Evolutionary conservation across 2,329 filamentous ascomycete genomes (phyloP).

Genomic region (Sphaceloma murrayae): DNA sequence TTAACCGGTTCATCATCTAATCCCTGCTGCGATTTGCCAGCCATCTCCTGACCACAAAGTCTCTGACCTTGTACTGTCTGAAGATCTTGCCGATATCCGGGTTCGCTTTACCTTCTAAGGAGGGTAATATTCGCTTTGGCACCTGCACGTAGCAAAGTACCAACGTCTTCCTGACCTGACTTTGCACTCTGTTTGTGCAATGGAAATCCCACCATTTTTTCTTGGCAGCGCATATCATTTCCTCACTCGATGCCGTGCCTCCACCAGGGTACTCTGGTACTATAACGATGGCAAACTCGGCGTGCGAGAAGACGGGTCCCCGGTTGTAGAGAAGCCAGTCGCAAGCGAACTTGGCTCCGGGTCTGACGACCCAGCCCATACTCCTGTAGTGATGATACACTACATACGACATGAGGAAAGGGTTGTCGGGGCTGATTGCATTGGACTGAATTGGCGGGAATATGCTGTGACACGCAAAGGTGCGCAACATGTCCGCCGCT

Average conservation of each 20-base stretch:
- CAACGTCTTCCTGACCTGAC: conserved; percentile 81
- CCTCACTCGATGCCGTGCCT: no score
- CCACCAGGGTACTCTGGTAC: conserved; percentile 69
- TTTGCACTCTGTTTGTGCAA: conserved; percentile 78
- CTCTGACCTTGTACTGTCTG: conserved; percentile 63
- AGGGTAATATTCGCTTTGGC: no score
- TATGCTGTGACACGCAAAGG: conserved; percentile 41
- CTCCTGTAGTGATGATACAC: conserved; percentile 96
- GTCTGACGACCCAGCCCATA: conserved; percentile 85
- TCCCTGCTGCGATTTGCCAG: conserved; percentile 67
- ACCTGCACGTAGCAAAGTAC: conserved; percentile 88
- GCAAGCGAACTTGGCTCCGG: conserved; percentile 87
- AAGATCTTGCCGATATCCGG: conserved; percentile 55
- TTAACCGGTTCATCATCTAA: conserved; percentile 27
- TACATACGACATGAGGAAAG: conserved; percentile 76
- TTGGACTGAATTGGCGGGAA: conserved; percentile 25
- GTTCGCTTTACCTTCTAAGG: conserved; percentile 29
- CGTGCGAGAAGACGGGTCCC: conserved; percentile 88
- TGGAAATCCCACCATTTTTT: conserved; percentile 73
- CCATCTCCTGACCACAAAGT: conserved; percentile 76
- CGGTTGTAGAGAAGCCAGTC: conserved; percentile 93
- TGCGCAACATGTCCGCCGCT: conserved; percentile 35
- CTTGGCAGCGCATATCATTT: no score
- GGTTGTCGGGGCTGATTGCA: conserved; percentile 60
- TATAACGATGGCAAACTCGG: conserved; percentile 81